Evolutionary conservation across 2,329 filamentous ascomycete genomes (phyloP).

Genomic region (Verticillium nonalfalfae): DNA sequence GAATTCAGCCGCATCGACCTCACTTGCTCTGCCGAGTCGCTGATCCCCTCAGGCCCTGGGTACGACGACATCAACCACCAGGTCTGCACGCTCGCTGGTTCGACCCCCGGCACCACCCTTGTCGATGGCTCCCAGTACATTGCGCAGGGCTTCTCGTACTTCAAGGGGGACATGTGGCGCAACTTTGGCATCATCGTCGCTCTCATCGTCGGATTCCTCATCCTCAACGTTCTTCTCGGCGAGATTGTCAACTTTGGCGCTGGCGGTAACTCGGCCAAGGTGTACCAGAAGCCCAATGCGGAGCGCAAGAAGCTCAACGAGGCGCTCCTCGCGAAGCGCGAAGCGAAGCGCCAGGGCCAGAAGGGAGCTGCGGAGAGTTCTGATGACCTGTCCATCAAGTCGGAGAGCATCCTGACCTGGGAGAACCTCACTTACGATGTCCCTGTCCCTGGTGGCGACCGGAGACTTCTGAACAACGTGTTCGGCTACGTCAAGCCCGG

Average conservation of each 20-base stretch:
- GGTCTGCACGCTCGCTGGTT: constrained; percentile 75
- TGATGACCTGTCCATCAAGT: constrained; percentile 47
- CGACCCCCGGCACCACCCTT: constrained; percentile 53
- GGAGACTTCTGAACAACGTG: constrained; percentile 48
- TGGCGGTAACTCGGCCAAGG: constrained; percentile 73
- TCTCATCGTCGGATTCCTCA: constrained; percentile 70
- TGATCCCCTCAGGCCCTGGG: constrained; percentile 64
- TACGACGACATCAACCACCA: constrained; percentile 70
- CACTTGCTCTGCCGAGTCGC: constrained; percentile 58
- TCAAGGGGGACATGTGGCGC: constrained; percentile 64
- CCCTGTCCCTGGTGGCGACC: constrained; percentile 48
- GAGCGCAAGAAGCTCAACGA: constrained; percentile 62
- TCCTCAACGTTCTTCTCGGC: constrained; percentile 69
- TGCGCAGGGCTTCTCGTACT: constrained; percentile 60
- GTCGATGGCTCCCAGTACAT: constrained; percentile 68
- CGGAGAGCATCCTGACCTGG: constrained; percentile 73
- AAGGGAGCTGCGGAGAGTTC: constrained; percentile 38
- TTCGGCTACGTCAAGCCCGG: constrained; percentile 71
- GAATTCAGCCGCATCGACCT: constrained; percentile 69
- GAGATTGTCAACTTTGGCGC: constrained; percentile 74
- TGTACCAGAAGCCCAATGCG: constrained; percentile 65
- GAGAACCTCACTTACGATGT: constrained; percentile 77
- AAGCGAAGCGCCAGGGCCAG: constrained; percentile 43
- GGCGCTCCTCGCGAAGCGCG: constrained; percentile 52
- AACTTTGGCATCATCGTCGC: constrained; percentile 77